A percentile compares a stretch with the other conserved stretches of the same genome.
These are phyloP conservation scores for Entoloma clypeatum DNA, from an alignment of 1,284 basidiomycete species.

Conservation along the genomic window DNA sequence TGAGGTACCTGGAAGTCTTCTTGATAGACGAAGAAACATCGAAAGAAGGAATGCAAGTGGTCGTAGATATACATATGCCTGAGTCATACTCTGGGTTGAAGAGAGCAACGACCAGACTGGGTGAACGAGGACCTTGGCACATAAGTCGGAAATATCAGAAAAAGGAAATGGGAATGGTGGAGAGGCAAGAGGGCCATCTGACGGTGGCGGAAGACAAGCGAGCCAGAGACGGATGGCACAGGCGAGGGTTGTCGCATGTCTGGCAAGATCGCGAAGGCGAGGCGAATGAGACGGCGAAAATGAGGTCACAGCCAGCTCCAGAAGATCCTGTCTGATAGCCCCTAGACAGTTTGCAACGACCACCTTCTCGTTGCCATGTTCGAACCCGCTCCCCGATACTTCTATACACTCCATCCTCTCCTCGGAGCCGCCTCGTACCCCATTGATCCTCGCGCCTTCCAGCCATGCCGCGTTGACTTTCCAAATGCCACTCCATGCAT, in stretches of 20 bases:
- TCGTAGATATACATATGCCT: constrained; percentile 39
- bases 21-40: constrained; percentile 55
- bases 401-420: constrained; percentile 46
- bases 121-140: constrained; percentile 46
- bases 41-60: constrained; percentile 51
- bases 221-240: constrained; percentile 61
- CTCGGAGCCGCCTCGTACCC: constrained; percentile 56
- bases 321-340: constrained; percentile 30
- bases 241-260: constrained; percentile 36
- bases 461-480: constrained; percentile 62
- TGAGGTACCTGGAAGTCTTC: constrained; percentile 48
- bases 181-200: constrained; percentile 29
- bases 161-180: constrained; percentile 60
- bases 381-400: constrained; percentile 38
- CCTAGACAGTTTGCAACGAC: constrained; percentile 35
- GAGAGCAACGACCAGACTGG: constrained; percentile 43
- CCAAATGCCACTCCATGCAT: constrained; percentile 50
- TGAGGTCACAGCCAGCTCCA: constrained; percentile 8
- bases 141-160: constrained; percentile 46
- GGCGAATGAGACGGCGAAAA: constrained; percentile 5
- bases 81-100: constrained; percentile 21
- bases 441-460: constrained; percentile 72
- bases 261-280: constrained; percentile 28
- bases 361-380: constrained; percentile 34
- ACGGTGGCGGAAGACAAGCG: constrained; percentile 47